Base-by-base conservation (phyloP, 257 asterid genomes). In the Petrea volubilis region DNA sequence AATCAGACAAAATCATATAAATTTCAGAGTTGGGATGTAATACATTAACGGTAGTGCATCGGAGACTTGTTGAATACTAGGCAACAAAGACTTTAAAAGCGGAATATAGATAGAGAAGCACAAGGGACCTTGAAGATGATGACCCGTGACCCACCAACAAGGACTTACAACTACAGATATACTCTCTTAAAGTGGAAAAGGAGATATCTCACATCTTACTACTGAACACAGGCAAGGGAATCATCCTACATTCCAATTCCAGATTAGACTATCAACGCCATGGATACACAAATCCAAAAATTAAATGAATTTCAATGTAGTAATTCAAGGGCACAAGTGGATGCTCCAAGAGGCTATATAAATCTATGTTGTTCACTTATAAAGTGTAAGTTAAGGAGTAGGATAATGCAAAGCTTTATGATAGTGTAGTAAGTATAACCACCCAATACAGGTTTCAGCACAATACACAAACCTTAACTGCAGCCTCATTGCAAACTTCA, bases 401-500 rank as follows among this genome's bases (percentile, higher is more conserved):
- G 24, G 52, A 50, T 58, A 61, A 29, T 2, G 18, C 53, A 52
- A 60, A 41, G 44, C 25, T 20, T 38, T 8, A n/a, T 21, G 36
- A 34, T 14, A 12, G 14, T 7, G 34, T 46, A 76, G 68, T 71
- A 77, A 9, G 64, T 21, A 43, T 51, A 18, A 47, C 1, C 12
- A 41, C 43, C 9, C 5, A 51, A 29, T 36, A 10, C 33, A 60
- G 43, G 46, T 15, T 70, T 53, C 51, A 49, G 70, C 70, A 50
- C 29, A 70, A 43, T 31, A 46, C 15, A 74, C 78, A 59, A 18
- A 94, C 99, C 99, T 89, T 94, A 36, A 91, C 84, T 15, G 97
- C 97, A 70, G 96, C 93, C 85, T 94, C 99, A 38, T 94, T 94
- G 90, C 98, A 94, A 69, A 91, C 89, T 63, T 85, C 92, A 72